Conservation (phyloP, 345 rosid genomes). For the Tarenaya hassleriana region DNA sequence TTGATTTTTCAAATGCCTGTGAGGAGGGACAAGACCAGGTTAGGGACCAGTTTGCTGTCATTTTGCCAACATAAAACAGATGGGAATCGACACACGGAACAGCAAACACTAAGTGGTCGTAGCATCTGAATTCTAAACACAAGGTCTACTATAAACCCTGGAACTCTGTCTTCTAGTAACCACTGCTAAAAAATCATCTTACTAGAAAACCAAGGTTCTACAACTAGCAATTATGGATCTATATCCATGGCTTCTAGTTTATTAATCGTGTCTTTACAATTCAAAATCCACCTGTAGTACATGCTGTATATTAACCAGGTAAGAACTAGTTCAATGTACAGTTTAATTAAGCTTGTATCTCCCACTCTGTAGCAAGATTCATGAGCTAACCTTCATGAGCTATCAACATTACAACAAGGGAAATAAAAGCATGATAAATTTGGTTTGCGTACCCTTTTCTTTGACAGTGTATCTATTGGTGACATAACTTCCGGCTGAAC, state of each 20-base stretch:
- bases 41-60: not conserved
- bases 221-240: too few species aligned
- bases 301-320: not conserved
- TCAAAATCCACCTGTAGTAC: not conserved
- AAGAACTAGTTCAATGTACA: too few species aligned
- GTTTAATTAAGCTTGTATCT: not conserved
- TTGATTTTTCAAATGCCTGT: slow-evolving; percentile 80
- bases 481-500: slow-evolving; percentile 91
- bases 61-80: too few species aligned
- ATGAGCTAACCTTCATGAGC: not conserved
- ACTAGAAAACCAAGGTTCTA: too few species aligned
- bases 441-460: slow-evolving; percentile 48
- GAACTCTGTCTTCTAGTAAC: too few species aligned
- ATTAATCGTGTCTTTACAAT: too few species aligned
- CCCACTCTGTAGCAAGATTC: not conserved
- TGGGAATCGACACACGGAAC: too few species aligned
- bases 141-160: too few species aligned
- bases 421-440: not conserved
- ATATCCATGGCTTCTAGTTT: too few species aligned
- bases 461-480: slow-evolving; percentile 80
- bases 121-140: too few species aligned
- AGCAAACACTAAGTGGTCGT: too few species aligned
- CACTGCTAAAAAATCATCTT: too few species aligned
- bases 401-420: not conserved
- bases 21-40: slow-evolving; percentile 18